These are phyloP conservation scores for Paracamarosporium sp. DNA, from an alignment of 2,329 filamentous ascomycete species.

Conservation along the genomic window DNA sequence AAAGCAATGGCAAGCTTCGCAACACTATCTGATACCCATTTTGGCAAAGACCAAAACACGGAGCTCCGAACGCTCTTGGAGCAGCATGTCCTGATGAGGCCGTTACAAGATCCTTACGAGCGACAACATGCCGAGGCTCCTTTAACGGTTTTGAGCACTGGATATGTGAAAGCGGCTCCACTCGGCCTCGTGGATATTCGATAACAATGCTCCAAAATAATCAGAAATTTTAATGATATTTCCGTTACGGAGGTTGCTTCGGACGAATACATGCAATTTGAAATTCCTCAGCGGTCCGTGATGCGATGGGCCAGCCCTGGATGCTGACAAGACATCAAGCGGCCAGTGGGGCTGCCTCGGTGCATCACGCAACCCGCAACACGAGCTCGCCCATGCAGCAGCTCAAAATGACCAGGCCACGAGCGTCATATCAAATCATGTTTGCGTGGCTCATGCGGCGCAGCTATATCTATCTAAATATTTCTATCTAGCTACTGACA, in stretches of 20 bases:
- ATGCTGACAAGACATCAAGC: not conserved
- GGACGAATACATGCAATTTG: slow-evolving; percentile 1
- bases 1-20: not conserved
- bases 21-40: slow-evolving; percentile 2
- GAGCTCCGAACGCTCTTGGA: not conserved
- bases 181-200: not conserved
- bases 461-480: not conserved
- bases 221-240: not conserved
- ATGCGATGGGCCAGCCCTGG: not conserved
- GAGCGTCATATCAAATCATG: not conserved
- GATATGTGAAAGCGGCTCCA: not conserved
- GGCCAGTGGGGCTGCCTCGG: slow-evolving; percentile 3
- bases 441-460: not conserved
- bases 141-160: not conserved
- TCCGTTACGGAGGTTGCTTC: not conserved
- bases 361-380: not conserved
- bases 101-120: not conserved
- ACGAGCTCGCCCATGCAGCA: not conserved
- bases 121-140: not conserved
- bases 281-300: not conserved
- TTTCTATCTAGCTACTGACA: not conserved
- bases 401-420: not conserved
- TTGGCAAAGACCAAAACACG: slow-evolving; percentile 3
- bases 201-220: not conserved
- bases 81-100: too few species aligned